Evolutionary conservation across 306 rosid species (phyloP).

Genomic region (Malus domestica): DNA sequence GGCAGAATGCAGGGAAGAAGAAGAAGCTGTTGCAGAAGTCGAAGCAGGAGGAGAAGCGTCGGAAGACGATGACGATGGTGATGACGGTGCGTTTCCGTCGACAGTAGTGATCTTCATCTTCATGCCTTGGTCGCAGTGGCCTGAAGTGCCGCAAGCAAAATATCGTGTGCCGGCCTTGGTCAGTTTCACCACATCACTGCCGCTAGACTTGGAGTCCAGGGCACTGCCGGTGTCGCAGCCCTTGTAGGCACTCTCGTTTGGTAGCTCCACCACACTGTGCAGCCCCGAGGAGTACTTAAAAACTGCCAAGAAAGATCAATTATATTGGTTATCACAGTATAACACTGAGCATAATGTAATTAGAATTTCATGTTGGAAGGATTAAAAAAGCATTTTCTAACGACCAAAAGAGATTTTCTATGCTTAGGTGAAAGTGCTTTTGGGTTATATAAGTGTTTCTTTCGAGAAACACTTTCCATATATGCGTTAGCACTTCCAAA

Average conservation of each 20-base stretch:
- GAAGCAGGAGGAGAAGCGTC: not conserved
- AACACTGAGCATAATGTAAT: not conserved
- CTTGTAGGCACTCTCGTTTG: constrained; percentile 56
- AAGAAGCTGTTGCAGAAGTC: constrained; percentile 24
- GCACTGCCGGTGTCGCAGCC: constrained; percentile 51
- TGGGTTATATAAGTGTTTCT: too few species aligned
- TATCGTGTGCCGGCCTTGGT: constrained; percentile 50
- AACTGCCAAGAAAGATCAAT: constrained; percentile 29
- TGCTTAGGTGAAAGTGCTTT: too few species aligned
- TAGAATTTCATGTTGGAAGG: too few species aligned
- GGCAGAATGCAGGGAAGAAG: constrained; percentile 7
- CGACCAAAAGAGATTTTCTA: too few species aligned
- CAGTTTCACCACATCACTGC: constrained; percentile 47
- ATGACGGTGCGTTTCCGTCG: constrained; percentile 35
- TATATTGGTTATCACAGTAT: not conserved
- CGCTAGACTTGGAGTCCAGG: constrained; percentile 46
- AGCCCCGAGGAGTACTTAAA: constrained; percentile 72
- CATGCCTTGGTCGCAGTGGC: constrained; percentile 85
- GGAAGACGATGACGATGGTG: constrained; percentile 33
- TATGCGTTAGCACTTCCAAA: too few species aligned
- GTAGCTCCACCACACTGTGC: constrained; percentile 60
- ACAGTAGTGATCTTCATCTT: constrained; percentile 50
- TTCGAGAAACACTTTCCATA: too few species aligned
- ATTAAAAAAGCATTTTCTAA: too few species aligned
- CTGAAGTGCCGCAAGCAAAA: constrained; percentile 73